Evolutionary conservation across 768 basidiomycete genomes (phyloP).

Genomic region (Kwoniella dendrophila): DNA sequence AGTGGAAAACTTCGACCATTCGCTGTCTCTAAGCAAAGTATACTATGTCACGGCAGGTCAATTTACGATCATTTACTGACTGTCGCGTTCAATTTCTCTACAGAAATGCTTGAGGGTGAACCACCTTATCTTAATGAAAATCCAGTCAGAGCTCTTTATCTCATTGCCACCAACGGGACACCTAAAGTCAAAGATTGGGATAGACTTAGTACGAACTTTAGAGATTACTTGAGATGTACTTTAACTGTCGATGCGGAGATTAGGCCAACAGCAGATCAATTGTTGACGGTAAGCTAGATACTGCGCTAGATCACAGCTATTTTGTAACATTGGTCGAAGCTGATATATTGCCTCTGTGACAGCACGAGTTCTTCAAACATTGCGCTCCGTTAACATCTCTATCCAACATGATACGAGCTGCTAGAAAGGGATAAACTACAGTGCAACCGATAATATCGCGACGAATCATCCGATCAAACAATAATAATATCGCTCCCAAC

Average conservation of each 20-base stretch:
- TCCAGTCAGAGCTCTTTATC: conserved; percentile 86
- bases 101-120: conserved; percentile 97
- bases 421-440: conserved; percentile 30
- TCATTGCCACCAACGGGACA: conserved; percentile 97
- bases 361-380: conserved; percentile 49
- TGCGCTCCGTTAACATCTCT: conserved; percentile 40
- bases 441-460: not conserved
- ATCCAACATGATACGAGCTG: conserved; percentile 45
- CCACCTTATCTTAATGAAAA: conserved; percentile 95
- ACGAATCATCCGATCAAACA: not conserved
- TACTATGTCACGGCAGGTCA: not conserved
- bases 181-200: conserved; percentile 93
- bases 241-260: conserved; percentile 95
- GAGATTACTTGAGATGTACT: conserved; percentile 82
- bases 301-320: not conserved
- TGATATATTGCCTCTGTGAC: conserved; percentile 18
- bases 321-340: not conserved
- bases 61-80: not conserved
- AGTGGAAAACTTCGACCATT: conserved; percentile 13
- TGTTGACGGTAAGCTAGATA: conserved; percentile 67
- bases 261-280: conserved; percentile 78
- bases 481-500: not conserved
- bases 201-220: conserved; percentile 72
- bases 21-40: not conserved
- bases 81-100: not conserved